A percentile compares a stretch with the other conserved stretches of the same genome.
Evolutionary conservation across 306 rosid genomes (phyloP).

Genomic region (Carpinus viminea): DNA sequence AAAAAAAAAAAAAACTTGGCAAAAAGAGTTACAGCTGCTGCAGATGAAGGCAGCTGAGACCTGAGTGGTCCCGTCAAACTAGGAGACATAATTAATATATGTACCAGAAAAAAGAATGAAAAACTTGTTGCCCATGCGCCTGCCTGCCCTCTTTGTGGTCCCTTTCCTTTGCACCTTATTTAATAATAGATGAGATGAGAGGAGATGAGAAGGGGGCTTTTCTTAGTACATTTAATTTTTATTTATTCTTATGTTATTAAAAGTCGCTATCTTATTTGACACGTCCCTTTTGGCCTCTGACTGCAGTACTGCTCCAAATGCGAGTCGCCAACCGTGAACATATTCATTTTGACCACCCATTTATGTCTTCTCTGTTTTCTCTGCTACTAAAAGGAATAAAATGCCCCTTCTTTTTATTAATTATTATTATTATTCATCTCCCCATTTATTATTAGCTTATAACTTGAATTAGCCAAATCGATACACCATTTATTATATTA

Average conservation of each 20-base stretch:
- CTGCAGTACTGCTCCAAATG: background rate
- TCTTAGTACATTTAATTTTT: background rate
- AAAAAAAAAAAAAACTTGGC: too few species aligned
- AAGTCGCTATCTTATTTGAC: background rate
- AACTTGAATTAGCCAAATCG: too few species aligned
- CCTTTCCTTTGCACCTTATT: background rate
- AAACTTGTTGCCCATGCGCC: background rate
- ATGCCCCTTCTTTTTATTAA: background rate
- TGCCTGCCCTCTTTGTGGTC: background rate
- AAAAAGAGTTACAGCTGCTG: too few species aligned
- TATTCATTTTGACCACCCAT: background rate
- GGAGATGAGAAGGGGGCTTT: too few species aligned
- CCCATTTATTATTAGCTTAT: too few species aligned
- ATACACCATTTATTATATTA: too few species aligned
- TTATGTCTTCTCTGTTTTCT: background rate
- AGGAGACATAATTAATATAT: background rate
- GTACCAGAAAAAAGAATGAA: constrained; percentile 3
- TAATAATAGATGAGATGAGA: background rate
- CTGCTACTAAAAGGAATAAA: background rate
- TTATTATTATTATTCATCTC: too few species aligned
- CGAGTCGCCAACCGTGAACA: background rate
- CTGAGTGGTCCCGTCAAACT: background rate
- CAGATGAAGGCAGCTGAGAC: too few species aligned
- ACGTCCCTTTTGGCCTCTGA: background rate
- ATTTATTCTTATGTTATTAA: too few species aligned